Percentiles rank a stretch among this genome's conserved stretches.
phyloP scores from a whole-genome alignment of 129 eudicot genomes.

The Pseudognaphalium luteoalbum region DNA sequence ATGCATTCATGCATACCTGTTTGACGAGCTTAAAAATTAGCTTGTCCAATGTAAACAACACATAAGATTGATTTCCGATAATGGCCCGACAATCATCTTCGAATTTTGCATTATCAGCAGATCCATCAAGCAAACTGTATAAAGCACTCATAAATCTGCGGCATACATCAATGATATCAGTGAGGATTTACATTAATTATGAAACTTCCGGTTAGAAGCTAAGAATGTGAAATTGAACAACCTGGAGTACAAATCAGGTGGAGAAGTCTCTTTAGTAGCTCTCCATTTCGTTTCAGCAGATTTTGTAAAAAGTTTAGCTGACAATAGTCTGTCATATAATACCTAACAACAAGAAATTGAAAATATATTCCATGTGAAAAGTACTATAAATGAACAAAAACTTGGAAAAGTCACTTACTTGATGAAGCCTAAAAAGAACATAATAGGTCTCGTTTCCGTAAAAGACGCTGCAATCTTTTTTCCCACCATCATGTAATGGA shows the following conservation, averaged over 20 bases:
- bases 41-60: slow-evolving; percentile 89
- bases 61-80: slow-evolving; percentile 93
- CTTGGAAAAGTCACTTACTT: slow-evolving; percentile 42
- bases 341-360: slow-evolving; percentile 40
- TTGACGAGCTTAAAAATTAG: slow-evolving; percentile 87
- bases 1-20: slow-evolving; percentile 49
- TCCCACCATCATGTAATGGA: slow-evolving; percentile 40
- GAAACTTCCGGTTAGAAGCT: neutral
- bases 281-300: slow-evolving; percentile 67
- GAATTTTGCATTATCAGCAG: slow-evolving; percentile 83
- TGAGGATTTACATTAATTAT: neutral
- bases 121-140: slow-evolving; percentile 83
- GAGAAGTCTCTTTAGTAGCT: slow-evolving; percentile 53
- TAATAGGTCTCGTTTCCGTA: slow-evolving; percentile 84
- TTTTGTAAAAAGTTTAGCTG: slow-evolving; percentile 59
- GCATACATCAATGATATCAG: slow-evolving; percentile 9
- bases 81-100: slow-evolving; percentile 96
- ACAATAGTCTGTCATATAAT: slow-evolving; percentile 72
- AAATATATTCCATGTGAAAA: neutral
- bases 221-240: slow-evolving; percentile 15
- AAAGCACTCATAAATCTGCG: slow-evolving; percentile 82
- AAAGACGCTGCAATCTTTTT: slow-evolving; percentile 55
- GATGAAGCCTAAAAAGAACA: slow-evolving; percentile 90
- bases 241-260: slow-evolving; percentile 82
- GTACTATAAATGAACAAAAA: neutral